Evolutionary conservation across 805 yeast species (phyloP).

Genomic region (Spathaspora sp.): DNA sequence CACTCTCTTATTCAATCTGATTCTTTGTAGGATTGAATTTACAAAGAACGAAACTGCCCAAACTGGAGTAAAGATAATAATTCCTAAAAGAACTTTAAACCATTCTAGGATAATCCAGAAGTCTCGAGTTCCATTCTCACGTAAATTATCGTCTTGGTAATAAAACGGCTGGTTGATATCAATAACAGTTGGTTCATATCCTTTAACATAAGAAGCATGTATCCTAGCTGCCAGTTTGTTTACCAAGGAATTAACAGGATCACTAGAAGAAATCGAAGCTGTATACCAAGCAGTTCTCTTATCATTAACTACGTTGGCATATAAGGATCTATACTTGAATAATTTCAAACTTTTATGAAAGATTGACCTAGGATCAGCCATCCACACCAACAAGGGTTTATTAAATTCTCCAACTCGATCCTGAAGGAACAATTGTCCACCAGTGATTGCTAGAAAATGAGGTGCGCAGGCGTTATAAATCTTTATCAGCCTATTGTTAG

Average conservation of each 20-base stretch:
- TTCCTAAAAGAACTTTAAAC: constrained; percentile 42
- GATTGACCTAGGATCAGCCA: constrained; percentile 61
- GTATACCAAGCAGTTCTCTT: constrained; percentile 83
- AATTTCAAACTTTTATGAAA: constrained; percentile 53
- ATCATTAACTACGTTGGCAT: constrained; percentile 78
- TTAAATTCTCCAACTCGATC: constrained; percentile 21
- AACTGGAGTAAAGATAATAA: constrained; percentile 55
- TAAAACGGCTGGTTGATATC: constrained; percentile 46
- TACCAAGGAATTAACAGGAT: constrained; percentile 56
- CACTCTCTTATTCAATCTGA: constrained; percentile 26
- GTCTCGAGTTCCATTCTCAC: constrained; percentile 1
- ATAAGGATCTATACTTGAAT: constrained; percentile 55
- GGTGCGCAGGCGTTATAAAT: constrained; percentile 66
- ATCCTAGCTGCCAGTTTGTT: constrained; percentile 27
- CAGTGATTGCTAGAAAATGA: constrained; percentile 62
- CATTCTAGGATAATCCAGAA: constrained; percentile 39
- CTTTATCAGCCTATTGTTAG: constrained; percentile 33
- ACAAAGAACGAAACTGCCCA: constrained; percentile 59
- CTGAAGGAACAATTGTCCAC: constrained; percentile 66
- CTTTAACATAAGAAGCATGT: constrained; percentile 34
- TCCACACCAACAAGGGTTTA: constrained; percentile 55
- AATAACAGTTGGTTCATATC: constrained; percentile 56
- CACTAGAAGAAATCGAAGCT: constrained; percentile 60
- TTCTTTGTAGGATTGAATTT: constrained; percentile 33
- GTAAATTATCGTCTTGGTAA: constrained; percentile 5